phyloP scores from a whole-genome alignment of 1,284 basidiomycete genomes.

The Ustilago nuda region DNA sequence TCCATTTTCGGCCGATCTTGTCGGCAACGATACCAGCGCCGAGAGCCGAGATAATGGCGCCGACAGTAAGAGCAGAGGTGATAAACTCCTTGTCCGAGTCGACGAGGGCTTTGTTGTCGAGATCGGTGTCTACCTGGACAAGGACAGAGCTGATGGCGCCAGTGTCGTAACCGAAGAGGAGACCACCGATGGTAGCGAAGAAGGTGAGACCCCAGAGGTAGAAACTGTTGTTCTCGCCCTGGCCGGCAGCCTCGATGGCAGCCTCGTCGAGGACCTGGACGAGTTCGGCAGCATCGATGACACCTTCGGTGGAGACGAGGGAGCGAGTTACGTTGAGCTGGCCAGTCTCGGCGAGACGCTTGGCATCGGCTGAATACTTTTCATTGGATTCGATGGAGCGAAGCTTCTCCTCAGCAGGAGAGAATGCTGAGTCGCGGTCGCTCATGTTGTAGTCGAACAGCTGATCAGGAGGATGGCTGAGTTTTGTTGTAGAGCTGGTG shows the following conservation, averaged over 20 bases:
- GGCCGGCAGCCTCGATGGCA: constrained; percentile 55
- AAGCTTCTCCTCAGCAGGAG: constrained; percentile 27
- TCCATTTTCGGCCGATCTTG: constrained; percentile 70
- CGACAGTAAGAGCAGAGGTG: constrained; percentile 50
- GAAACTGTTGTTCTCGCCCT: constrained; percentile 39
- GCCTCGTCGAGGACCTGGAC: constrained; percentile 50
- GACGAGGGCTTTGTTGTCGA: constrained; percentile 36
- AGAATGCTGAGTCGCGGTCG: constrained; percentile 15
- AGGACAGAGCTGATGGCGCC: constrained; percentile 41
- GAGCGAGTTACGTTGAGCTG: constrained; percentile 36
- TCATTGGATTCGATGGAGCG: constrained; percentile 29
- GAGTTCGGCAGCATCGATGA: constrained; percentile 45
- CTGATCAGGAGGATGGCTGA: neutral
- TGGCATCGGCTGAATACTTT: constrained; percentile 26
- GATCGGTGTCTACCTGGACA: constrained; percentile 43
- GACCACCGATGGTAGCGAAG: constrained; percentile 48
- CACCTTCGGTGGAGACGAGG: constrained; percentile 41
- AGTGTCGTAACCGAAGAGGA: constrained; percentile 56
- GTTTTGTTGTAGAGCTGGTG: neutral
- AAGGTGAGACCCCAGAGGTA: constrained; percentile 53
- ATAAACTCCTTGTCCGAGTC: constrained; percentile 55
- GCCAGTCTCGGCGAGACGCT: constrained; percentile 11
- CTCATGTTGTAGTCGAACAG: constrained; percentile 15
- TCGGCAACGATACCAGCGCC: constrained; percentile 66
- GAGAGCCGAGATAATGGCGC: constrained; percentile 63